These are phyloP conservation scores for Rubus parviflorus DNA, from an alignment of 306 rosid species.

Conservation along the genomic window DNA sequence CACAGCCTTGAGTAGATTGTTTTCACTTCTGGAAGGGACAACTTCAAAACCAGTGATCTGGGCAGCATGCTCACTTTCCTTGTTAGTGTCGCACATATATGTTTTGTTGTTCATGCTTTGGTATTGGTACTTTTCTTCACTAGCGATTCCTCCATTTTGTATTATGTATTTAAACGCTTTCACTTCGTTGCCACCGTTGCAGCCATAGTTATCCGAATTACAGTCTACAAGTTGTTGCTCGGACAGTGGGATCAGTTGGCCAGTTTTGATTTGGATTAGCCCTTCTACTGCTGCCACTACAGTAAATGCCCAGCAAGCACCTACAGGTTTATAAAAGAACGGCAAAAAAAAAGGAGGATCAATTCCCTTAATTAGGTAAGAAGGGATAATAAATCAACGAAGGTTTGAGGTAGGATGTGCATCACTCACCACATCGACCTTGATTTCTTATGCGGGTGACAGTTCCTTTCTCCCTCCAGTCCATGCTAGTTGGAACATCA, in stretches of 20 bases:
- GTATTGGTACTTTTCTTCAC: constrained; percentile 26
- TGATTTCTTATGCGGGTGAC: constrained; percentile 23
- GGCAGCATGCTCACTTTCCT: not conserved
- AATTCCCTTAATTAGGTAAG: too few species aligned
- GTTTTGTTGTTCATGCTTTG: not conserved
- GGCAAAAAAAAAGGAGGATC: too few species aligned
- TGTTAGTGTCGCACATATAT: not conserved
- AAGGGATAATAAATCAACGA: too few species aligned
- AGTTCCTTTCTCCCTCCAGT: constrained; percentile 43
- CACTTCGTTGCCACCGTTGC: not conserved
- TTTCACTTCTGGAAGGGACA: not conserved
- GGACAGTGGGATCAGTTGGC: constrained; percentile 27
- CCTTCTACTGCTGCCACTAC: not conserved
- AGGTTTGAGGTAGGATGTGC: too few species aligned
- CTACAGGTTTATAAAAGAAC: not conserved
- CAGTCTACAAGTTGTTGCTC: constrained; percentile 42
- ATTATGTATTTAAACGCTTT: constrained; percentile 9
- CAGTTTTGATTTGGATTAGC: constrained; percentile 19
- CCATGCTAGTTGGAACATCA: constrained; percentile 22
- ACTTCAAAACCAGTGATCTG: not conserved
- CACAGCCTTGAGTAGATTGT: constrained; percentile 18
- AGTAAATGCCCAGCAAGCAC: not conserved
- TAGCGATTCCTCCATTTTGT: constrained; percentile 20
- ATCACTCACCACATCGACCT: not conserved
- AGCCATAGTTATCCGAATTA: not conserved